Percentiles rank a stretch among this genome's conserved stretches.
Conservation (phyloP, 371 early-diverging fungal genomes). For the Mortierella sp. region DNA sequence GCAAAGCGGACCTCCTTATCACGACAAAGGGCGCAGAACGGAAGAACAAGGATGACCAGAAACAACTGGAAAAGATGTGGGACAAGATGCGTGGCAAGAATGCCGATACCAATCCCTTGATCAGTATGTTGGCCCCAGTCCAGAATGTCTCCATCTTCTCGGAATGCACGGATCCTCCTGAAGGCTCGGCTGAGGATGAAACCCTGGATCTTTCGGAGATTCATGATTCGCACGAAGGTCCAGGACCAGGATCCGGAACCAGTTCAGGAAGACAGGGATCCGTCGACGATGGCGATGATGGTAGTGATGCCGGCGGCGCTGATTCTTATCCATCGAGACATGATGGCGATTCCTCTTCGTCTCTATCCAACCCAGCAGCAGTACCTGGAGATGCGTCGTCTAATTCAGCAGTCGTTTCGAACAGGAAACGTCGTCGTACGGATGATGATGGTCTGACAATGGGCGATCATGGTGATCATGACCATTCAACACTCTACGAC, state of each 20-base stretch:
- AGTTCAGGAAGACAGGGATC: slow-evolving; percentile 1
- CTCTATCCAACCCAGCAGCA: slow-evolving; percentile 5
- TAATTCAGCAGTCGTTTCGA: not conserved
- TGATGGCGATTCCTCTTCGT: not conserved
- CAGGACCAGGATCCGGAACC: too few species aligned
- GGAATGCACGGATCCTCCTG: slow-evolving; percentile 49
- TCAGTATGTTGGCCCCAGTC: slow-evolving; percentile 47
- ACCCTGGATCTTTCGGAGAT: slow-evolving; percentile 51
- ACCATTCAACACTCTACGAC: slow-evolving; percentile 4
- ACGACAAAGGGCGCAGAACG: slow-evolving; percentile 67
- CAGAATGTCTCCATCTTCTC: slow-evolving; percentile 47
- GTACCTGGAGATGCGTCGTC: not conserved
- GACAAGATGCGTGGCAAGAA: slow-evolving; percentile 64
- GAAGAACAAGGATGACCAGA: slow-evolving; percentile 76
- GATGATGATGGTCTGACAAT: not conserved
- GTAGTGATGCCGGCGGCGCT: not conserved
- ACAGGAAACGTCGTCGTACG: slow-evolving; percentile 32
- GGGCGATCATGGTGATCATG: not conserved
- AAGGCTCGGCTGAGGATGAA: slow-evolving; percentile 51
- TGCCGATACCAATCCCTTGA: slow-evolving; percentile 36
- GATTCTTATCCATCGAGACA: slow-evolving; percentile 8
- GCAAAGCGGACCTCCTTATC: not conserved
- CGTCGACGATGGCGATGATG: slow-evolving; percentile 1
- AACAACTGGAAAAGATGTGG: slow-evolving; percentile 67
- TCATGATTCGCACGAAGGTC: slow-evolving; percentile 35